Percentiles rank a stretch among this genome's conserved stretches.
phyloP scores from a whole-genome alignment of 2,329 filamentous ascomycete species.

The Ophiosphaerella herpotricha region DNA sequence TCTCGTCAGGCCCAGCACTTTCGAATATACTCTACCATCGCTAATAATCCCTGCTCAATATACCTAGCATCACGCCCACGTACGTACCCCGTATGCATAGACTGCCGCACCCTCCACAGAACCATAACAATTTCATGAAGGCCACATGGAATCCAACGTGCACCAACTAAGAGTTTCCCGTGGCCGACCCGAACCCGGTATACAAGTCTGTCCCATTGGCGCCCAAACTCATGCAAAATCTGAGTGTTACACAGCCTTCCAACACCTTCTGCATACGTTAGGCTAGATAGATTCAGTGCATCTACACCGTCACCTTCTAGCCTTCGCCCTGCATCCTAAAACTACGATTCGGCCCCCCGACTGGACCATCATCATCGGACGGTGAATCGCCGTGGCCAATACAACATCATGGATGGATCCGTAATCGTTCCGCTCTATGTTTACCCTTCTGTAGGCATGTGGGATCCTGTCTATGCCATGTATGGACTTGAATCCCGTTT shows the following conservation, averaged over 20 bases:
- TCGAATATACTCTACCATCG: constrained; percentile 41
- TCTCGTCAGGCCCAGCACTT: constrained; percentile 37
- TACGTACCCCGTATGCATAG: constrained; percentile 29
- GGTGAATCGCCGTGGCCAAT: constrained; percentile 8
- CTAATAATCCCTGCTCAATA: constrained; percentile 42
- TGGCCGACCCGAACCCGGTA: constrained; percentile 17
- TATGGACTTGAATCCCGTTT: constrained; percentile 23
- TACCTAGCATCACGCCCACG: constrained; percentile 34
- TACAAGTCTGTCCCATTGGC: constrained; percentile 14
- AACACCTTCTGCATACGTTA: constrained; percentile 1
- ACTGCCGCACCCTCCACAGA: constrained; percentile 26
- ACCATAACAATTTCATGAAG: constrained; percentile 21
- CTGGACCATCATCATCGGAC: constrained; percentile 6
- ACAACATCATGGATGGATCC: constrained; percentile 28
- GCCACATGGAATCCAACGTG: constrained; percentile 25
- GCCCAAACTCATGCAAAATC: constrained; percentile 14
- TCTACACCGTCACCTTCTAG: neutral
- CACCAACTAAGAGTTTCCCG: constrained; percentile 15
- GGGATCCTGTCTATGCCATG: constrained; percentile 52
- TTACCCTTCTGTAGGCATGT: constrained; percentile 54
- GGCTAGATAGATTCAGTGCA: neutral
- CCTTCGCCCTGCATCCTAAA: neutral
- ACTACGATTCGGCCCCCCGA: neutral
- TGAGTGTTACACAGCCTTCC: constrained; percentile 9
- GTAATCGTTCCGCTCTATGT: constrained; percentile 57